Evolutionary conservation across 2,329 filamentous ascomycete species (phyloP), one percentile per base, ranked within the genome.

Genomic region (Neonectria hederae): DNA sequence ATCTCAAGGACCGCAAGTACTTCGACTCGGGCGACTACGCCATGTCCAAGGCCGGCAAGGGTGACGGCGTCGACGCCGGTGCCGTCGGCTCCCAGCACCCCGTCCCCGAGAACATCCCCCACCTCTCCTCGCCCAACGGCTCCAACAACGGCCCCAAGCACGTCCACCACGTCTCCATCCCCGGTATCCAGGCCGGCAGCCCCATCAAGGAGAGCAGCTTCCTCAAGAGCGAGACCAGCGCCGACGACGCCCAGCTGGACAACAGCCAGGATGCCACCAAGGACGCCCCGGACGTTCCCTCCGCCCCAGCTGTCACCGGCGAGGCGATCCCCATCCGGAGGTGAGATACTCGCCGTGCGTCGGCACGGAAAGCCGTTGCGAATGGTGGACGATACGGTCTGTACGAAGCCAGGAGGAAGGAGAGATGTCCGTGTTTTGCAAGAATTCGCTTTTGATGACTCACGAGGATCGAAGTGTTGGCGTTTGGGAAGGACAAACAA

Each of bases 1-100:
- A 98, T 79, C 89, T 98, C 78, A 97, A 97, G 87, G 96, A 98
- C 81, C 94, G 96, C 84, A 99, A 97, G 84, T 97, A 97, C 84
- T 97, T 97, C 81, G 94, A 97, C 84, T 96, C 92, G 65, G 94
- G 94, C 76, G 94, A 97, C 83, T 97, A 97, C 76, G 94, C 94
- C 76, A 92, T 97, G 83, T 95, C 92, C 81, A 97, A 97, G 85
- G 96, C 96, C 65, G 96, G 96, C 81, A 98, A 98, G 84, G 94
- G 93, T 79, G 92, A 94, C 76, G 92, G 96, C 77, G 92, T 96
- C 76, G 95, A 97, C 77, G 93, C 97, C 65, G 97, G 95, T 77
- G 91, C 91, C 76, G 93, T 99, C 76, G 96, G 96, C 75, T 94
- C 93, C 75, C 91, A 97, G 82, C 96, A 99, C 80, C 96, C 96